A percentile compares a stretch with the other conserved stretches of the same genome.
Conservation (phyloP, 108 stramenopile species). For the Hondaea fermentalgiana region DNA sequence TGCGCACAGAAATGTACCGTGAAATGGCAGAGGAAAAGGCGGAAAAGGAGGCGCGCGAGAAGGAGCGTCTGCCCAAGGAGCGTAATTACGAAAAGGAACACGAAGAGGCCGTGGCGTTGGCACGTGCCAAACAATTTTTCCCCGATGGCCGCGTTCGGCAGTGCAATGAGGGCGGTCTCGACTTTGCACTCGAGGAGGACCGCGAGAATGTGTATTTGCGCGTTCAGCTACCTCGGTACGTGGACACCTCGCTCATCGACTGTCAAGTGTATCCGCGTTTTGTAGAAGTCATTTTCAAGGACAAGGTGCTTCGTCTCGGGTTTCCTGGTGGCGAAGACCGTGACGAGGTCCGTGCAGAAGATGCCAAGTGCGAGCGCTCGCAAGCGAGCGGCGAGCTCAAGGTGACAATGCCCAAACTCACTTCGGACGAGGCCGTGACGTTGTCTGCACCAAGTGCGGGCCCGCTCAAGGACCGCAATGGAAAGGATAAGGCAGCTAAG, state of each 20-base stretch:
- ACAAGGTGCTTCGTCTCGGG: constrained; percentile 57
- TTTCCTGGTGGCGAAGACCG: constrained; percentile 33
- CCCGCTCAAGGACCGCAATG: neutral
- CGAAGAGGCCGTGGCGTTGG: constrained; percentile 27
- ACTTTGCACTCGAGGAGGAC: constrained; percentile 62
- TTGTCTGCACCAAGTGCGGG: constrained; percentile 21
- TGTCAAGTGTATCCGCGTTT: constrained; percentile 72
- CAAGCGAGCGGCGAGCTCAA: constrained; percentile 63
- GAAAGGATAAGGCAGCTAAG: neutral
- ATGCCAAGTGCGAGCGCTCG: constrained; percentile 51
- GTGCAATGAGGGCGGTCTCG: constrained; percentile 61
- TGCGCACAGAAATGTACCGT: constrained; percentile 59
- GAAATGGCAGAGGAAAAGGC: constrained; percentile 70
- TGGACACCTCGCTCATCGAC: constrained; percentile 69
- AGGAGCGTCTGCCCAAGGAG: constrained; percentile 31
- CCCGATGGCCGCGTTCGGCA: constrained; percentile 22
- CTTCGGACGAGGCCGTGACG: constrained; percentile 34
- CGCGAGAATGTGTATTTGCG: constrained; percentile 42
- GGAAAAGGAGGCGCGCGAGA: constrained; percentile 62
- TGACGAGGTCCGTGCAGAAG: constrained; percentile 52
- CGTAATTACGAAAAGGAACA: constrained; percentile 44
- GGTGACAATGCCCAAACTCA: constrained; percentile 65
- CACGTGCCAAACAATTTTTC: constrained; percentile 38
- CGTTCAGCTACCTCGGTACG: constrained; percentile 51
- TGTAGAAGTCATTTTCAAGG: constrained; percentile 66